These are phyloP conservation scores for Trametes pubescens DNA, from an alignment of 1,284 basidiomycete species.

Conservation along the genomic window DNA sequence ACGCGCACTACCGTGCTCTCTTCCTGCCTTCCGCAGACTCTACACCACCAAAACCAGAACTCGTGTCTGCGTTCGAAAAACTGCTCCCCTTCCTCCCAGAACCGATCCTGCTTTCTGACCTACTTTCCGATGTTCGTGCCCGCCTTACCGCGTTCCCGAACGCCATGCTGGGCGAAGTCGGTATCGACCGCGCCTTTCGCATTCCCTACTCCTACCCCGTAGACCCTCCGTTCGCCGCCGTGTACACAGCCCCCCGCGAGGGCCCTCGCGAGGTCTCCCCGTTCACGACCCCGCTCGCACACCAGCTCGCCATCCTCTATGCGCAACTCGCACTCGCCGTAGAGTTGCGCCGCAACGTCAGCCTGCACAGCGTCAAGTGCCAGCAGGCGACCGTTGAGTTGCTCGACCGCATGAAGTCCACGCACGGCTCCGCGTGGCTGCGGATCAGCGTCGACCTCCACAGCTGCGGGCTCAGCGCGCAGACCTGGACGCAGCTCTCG, in stretches of 20 bases:
- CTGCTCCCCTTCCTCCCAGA: slow-evolving; percentile 68
- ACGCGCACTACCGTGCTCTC: slow-evolving; percentile 71
- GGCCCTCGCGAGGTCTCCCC: slow-evolving; percentile 62
- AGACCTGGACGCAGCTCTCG: slow-evolving; percentile 73
- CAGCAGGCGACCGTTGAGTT: slow-evolving; percentile 70
- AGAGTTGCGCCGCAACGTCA: slow-evolving; percentile 72
- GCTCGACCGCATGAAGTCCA: slow-evolving; percentile 59
- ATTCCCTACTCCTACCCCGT: slow-evolving; percentile 63
- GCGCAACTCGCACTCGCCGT: slow-evolving; percentile 82
- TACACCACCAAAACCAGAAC: slow-evolving; percentile 42
- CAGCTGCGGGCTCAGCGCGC: slow-evolving; percentile 77
- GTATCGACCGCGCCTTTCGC: slow-evolving; percentile 77
- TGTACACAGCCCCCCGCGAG: background rate
- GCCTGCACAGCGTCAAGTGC: slow-evolving; percentile 82
- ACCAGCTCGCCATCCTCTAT: slow-evolving; percentile 78
- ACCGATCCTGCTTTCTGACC: slow-evolving; percentile 60
- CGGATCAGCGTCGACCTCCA: slow-evolving; percentile 79
- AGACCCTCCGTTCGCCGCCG: slow-evolving; percentile 35
- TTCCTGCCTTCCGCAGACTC: slow-evolving; percentile 50
- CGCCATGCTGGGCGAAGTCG: slow-evolving; percentile 87
- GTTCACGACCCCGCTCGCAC: slow-evolving; percentile 75
- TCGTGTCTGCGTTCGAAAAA: slow-evolving; percentile 53
- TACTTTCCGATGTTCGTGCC: slow-evolving; percentile 61
- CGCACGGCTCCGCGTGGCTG: slow-evolving; percentile 61
- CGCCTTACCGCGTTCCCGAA: slow-evolving; percentile 65